Evolutionary conservation across 2,329 filamentous ascomycete species (phyloP).

Genomic region (Pseudogymnoascus verrucosus): DNA sequence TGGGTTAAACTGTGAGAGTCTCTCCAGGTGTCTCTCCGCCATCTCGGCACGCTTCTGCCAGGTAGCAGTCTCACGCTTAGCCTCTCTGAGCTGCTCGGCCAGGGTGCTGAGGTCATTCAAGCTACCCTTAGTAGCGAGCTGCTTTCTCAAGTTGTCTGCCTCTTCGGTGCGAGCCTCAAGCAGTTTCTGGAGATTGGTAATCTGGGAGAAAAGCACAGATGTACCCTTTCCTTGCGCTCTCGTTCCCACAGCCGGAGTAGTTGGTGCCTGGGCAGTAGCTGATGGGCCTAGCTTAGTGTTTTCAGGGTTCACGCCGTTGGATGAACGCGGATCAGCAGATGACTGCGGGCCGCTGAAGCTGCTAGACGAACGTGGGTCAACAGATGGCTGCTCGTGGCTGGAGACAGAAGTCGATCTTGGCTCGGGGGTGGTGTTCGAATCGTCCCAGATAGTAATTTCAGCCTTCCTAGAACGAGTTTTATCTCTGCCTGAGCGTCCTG

Average conservation of each 20-base stretch:
- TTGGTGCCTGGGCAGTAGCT: background rate
- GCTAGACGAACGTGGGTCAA: background rate
- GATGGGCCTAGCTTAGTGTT: background rate
- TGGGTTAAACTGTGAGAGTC: constrained; percentile 17
- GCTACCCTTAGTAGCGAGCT: constrained; percentile 32
- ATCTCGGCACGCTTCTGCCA: constrained; percentile 50
- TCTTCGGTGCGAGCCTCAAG: constrained; percentile 41
- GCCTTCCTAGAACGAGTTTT: background rate
- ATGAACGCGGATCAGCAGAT: background rate
- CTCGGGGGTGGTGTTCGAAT: background rate
- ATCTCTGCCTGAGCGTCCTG: background rate
- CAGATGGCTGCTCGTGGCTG: background rate
- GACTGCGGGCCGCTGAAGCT: background rate
- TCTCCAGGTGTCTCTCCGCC: constrained; percentile 45
- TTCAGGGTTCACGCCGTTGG: background rate
- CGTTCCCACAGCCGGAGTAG: background rate
- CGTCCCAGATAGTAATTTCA: background rate
- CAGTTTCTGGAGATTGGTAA: constrained; percentile 41
- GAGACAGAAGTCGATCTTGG: background rate
- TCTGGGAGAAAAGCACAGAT: constrained; percentile 38
- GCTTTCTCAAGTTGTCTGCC: constrained; percentile 35
- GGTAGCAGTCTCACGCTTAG: constrained; percentile 34
- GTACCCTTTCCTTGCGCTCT: constrained; percentile 13
- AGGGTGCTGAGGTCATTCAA: constrained; percentile 35
- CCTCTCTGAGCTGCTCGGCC: constrained; percentile 39